phyloP scores from a whole-genome alignment of 2,329 filamentous ascomycete genomes.

The Sarocladium oryzae region DNA sequence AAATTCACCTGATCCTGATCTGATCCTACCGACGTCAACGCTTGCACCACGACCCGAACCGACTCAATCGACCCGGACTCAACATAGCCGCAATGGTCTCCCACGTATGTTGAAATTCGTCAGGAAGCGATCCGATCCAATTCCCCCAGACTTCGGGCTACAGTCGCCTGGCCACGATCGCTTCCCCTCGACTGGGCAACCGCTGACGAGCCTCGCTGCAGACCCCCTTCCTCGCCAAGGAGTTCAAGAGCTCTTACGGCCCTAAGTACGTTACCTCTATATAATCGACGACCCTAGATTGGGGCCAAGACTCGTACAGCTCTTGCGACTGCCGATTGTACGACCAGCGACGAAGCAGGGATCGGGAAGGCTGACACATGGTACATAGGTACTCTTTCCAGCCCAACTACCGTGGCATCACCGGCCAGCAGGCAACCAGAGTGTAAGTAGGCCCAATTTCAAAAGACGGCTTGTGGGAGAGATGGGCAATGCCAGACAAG shows the following conservation, averaged over 20 bases:
- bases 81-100: conserved; percentile 33
- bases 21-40: conserved; percentile 5
- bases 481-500: too few relatives aligned
- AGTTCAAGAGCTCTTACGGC: conserved; percentile 58
- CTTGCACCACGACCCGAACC: conserved; percentile 10
- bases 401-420: conserved; percentile 48
- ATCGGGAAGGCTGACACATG: conserved; percentile 21
- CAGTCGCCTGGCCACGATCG: not conserved
- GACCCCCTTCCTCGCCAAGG: conserved; percentile 39
- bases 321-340: conserved; percentile 2
- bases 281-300: not conserved
- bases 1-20: conserved; percentile 1
- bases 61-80: conserved; percentile 14
- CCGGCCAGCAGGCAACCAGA: conserved; percentile 37
- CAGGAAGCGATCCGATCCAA: not conserved
- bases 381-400: conserved; percentile 51
- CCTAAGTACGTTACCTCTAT: conserved; percentile 49
- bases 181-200: not conserved
- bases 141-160: not conserved
- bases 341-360: not conserved
- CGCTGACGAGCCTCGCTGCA: conserved; percentile 24
- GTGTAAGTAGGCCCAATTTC: conserved; percentile 42
- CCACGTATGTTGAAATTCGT: conserved; percentile 25
- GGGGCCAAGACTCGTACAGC: not conserved
- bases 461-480: too few relatives aligned